These are phyloP conservation scores for Cercophora sp. DNA, from an alignment of 495 filamentous ascomycete genomes.

Conservation along the genomic window DNA sequence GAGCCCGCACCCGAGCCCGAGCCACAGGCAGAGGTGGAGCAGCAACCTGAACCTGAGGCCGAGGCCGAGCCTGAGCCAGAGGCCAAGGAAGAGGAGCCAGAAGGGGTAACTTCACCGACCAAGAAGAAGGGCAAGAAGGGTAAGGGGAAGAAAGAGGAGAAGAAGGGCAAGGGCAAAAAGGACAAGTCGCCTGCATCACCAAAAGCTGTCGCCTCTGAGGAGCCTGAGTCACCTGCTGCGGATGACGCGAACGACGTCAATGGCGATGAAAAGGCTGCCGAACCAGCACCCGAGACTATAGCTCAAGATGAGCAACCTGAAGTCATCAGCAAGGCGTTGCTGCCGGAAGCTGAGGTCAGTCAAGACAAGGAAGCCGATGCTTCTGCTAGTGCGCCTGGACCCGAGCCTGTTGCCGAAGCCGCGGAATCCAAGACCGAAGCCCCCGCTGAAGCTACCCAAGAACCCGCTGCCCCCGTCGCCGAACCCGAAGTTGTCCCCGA, in stretches of 20 bases:
- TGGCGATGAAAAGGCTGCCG: slow-evolving; percentile 10
- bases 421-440: slow-evolving; percentile 5
- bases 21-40: background rate
- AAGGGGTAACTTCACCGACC: too few species aligned
- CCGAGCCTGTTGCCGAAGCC: slow-evolving; percentile 7
- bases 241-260: slow-evolving; percentile 1
- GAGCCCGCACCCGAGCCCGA: background rate
- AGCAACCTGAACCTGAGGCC: background rate
- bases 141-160: background rate
- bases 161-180: slow-evolving; percentile 25
- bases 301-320: too few species aligned
- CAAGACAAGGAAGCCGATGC: too few species aligned
- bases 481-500: background rate
- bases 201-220: slow-evolving; percentile 3
- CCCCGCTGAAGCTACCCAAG: background rate
- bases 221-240: slow-evolving; percentile 12
- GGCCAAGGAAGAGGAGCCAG: slow-evolving; percentile 12
- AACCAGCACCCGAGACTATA: slow-evolving; percentile 4
- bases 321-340: too few species aligned
- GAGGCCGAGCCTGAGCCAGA: slow-evolving; percentile 14
- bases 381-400: too few species aligned
- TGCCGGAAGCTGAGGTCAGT: too few species aligned
- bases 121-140: too few species aligned
- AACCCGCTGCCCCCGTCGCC: background rate
- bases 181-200: slow-evolving; percentile 11